phyloP scores from a whole-genome alignment of 2,329 filamentous ascomycete genomes.

The Shiraia bambusicola region DNA sequence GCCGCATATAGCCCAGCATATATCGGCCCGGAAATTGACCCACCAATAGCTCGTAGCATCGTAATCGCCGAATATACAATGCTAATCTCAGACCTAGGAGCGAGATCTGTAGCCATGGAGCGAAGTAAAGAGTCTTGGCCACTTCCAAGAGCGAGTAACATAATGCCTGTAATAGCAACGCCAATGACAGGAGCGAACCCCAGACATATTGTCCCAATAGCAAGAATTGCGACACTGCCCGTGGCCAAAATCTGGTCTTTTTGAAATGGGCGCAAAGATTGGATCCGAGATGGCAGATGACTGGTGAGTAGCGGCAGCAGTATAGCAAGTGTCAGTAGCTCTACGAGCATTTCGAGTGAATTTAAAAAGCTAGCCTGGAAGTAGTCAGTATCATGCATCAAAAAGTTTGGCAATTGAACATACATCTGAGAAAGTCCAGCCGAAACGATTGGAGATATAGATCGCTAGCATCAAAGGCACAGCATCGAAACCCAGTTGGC shows the following conservation, averaged over 20 bases:
- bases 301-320: slow-evolving; percentile 12
- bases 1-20: slow-evolving; percentile 18
- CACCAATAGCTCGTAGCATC: slow-evolving; percentile 20
- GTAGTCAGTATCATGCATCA: not conserved
- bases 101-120: slow-evolving; percentile 23
- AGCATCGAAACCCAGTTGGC: slow-evolving; percentile 21
- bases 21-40: slow-evolving; percentile 19
- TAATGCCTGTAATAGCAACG: slow-evolving; percentile 15
- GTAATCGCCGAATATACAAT: slow-evolving; percentile 23
- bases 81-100: slow-evolving; percentile 11
- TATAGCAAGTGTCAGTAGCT: slow-evolving; percentile 12
- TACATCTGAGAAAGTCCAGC: slow-evolving; percentile 20
- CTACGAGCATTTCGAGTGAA: slow-evolving; percentile 19
- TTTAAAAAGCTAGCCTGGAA: slow-evolving; percentile 18
- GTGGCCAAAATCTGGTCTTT: slow-evolving; percentile 13
- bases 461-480: slow-evolving; percentile 19
- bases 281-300: slow-evolving; percentile 3
- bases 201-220: slow-evolving; percentile 11
- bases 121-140: slow-evolving; percentile 22
- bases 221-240: slow-evolving; percentile 11
- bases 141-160: slow-evolving; percentile 16
- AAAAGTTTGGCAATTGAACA: too few species aligned
- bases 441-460: slow-evolving; percentile 21
- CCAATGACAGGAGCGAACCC: slow-evolving; percentile 14
- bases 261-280: not conserved